Conservation (phyloP, 164 flowering plant species). For the Dillenia turbinata region DNA sequence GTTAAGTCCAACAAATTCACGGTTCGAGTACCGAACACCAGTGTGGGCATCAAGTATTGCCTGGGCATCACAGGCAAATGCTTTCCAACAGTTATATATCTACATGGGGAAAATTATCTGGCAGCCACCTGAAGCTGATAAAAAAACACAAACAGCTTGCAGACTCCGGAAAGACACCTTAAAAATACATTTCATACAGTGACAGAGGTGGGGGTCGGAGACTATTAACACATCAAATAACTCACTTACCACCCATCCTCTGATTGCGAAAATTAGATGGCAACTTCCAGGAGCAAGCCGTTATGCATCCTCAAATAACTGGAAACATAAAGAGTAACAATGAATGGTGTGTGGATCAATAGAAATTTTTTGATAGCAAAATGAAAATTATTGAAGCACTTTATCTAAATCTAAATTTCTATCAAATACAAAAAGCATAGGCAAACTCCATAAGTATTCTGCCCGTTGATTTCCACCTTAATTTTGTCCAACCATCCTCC, state of each 20-base stretch:
- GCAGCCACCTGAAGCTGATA: constrained; percentile 26
- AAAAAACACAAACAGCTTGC: constrained; percentile 20
- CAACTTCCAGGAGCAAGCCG: constrained; percentile 12
- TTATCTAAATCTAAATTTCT: not conserved
- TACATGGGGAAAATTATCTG: constrained; percentile 23
- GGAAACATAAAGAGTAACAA: not conserved
- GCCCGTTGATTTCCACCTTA: too few relatives aligned
- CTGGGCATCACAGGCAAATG: constrained; percentile 19
- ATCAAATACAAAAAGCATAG: not conserved
- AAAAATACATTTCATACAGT: constrained; percentile 22
- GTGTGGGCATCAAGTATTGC: constrained; percentile 10
- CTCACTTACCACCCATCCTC: constrained; percentile 39
- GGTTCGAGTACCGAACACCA: constrained; percentile 9
- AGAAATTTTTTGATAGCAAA: not conserved
- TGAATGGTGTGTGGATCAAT: not conserved
- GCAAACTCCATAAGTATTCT: not conserved
- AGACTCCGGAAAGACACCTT: constrained; percentile 19
- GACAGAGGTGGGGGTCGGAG: constrained; percentile 24
- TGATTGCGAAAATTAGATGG: constrained; percentile 14
- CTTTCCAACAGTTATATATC: constrained; percentile 35
- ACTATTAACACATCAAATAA: constrained; percentile 20
- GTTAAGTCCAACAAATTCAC: not conserved
- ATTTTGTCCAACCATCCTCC: too few relatives aligned
- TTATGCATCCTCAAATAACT: constrained; percentile 16
- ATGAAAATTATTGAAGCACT: not conserved